Evolutionary conservation across 2,329 filamentous ascomycete species (phyloP), one percentile per base, ranked within the genome.

Genomic region (Exophiala sp.): DNA sequence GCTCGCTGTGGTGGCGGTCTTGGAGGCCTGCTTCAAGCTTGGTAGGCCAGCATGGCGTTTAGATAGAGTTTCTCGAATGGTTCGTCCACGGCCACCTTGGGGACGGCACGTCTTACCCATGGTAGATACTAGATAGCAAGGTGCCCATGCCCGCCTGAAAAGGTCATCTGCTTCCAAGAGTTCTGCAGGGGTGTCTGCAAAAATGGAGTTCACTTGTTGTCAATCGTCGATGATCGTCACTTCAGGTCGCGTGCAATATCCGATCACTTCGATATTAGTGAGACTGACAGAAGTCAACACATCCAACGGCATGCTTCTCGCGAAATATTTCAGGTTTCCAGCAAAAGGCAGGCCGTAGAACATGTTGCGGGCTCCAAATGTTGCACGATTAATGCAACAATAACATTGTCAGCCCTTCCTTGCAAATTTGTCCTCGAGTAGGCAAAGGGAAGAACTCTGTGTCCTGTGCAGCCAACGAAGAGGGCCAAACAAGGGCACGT

Each of bases 401-500:
- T 8, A 29, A 29, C 24, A 29, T 5, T 8, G 24, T 29, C 24
- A 1, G 7, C 24, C 5, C 42, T 29, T 29, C 42, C 42, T 14
- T 44, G 20, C 11, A 50, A 36, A 16, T 14, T 18, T 14, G 21
- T 16, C 33, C 21, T 51, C 10, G 20, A 42, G 34, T 18, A 12
- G 14, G 11, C 24, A 12, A 9, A 43, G 41, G 20, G 7, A 43
- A n/a, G 18, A 29, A 24, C 42, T 47, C 20, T 33, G 32, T 34
- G 49, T 45, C 16, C 16, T 18, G 39, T 49, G 35, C 54, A 50
- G 55, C 46, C 46, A 54, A 50, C 48, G 40, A 47, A 29, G 41
- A 48, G 18, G 42, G 47, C 44, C 49, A 39, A 45, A 48, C 49
- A 56, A 47, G 53, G 49, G 44, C 20, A 21, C 24, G 48, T 16